Conservation (phyloP, 2,329 filamentous ascomycete genomes). For the Clarireedia homoeocarpa region DNA sequence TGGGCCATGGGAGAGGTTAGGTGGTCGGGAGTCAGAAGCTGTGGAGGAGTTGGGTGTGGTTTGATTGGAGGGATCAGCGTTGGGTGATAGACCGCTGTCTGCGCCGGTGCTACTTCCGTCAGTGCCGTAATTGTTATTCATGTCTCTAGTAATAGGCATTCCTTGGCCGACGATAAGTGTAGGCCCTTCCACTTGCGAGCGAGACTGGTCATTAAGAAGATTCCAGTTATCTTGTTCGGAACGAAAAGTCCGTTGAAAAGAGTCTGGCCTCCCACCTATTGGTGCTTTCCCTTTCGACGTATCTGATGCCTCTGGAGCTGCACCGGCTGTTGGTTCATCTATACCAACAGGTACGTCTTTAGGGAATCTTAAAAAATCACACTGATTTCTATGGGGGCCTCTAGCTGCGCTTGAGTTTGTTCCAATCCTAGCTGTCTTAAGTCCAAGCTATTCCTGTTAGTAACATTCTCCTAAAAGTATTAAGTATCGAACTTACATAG, state of each 20-base stretch:
- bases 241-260: constrained; percentile 2
- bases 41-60: constrained; percentile 53
- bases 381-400: constrained; percentile 11
- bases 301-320: neutral
- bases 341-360: constrained; percentile 1
- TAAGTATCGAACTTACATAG: constrained; percentile 21
- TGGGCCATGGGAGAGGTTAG: constrained; percentile 17
- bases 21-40: constrained; percentile 33
- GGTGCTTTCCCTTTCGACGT: neutral
- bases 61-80: constrained; percentile 36
- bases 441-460: constrained; percentile 22
- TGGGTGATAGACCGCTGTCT: constrained; percentile 21
- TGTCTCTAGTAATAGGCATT: neutral
- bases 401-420: neutral
- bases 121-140: constrained; percentile 1
- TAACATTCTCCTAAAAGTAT: constrained; percentile 6
- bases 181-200: neutral
- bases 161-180: neutral
- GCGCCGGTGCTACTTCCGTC: constrained; percentile 34
- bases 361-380: constrained; percentile 11
- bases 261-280: constrained; percentile 5
- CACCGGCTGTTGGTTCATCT: neutral
- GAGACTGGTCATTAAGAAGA: constrained; percentile 6
- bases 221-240: constrained; percentile 16
- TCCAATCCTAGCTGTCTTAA: constrained; percentile 15